Evolutionary conservation across 2,329 filamentous ascomycete species (phyloP).

Genomic region (Dactylella cylindrospora): DNA sequence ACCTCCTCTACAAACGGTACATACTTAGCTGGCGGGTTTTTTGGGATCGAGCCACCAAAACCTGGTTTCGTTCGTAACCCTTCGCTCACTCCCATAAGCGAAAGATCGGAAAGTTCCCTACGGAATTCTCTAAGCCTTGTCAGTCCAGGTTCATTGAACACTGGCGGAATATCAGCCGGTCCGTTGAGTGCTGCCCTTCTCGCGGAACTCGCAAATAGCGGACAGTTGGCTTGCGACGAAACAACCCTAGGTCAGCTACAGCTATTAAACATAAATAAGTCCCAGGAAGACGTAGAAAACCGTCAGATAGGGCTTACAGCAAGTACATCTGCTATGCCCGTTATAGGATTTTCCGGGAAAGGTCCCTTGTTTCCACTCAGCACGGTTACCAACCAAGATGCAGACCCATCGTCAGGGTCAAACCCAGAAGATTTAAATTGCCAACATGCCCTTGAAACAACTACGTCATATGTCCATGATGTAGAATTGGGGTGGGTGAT

Average conservation of each 20-base stretch:
- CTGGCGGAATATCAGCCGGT: slow-evolving; percentile 27
- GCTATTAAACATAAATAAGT: slow-evolving; percentile 11
- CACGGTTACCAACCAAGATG: not conserved
- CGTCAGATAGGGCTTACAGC: slow-evolving; percentile 12
- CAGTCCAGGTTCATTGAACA: slow-evolving; percentile 14
- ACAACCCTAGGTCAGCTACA: slow-evolving; percentile 31
- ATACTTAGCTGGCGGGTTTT: slow-evolving; percentile 37
- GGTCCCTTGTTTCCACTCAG: not conserved
- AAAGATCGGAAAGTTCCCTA: slow-evolving; percentile 34
- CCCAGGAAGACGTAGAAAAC: slow-evolving; percentile 17
- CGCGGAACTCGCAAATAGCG: slow-evolving; percentile 29
- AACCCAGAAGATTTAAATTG: slow-evolving; percentile 10
- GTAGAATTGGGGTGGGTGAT: slow-evolving; percentile 39
- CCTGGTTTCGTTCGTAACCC: slow-evolving; percentile 37
- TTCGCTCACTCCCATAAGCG: slow-evolving; percentile 38
- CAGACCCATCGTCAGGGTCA: not conserved
- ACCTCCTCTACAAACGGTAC: slow-evolving; percentile 53
- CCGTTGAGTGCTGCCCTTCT: slow-evolving; percentile 38
- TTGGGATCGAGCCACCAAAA: slow-evolving; percentile 38
- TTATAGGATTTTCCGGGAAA: not conserved
- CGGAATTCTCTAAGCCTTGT: slow-evolving; percentile 38
- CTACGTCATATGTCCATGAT: slow-evolving; percentile 39
- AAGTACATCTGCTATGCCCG: not conserved
- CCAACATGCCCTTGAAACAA: slow-evolving; percentile 15
- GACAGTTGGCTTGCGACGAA: slow-evolving; percentile 30